A percentile compares a stretch with the other conserved stretches of the same genome.
These are phyloP conservation scores for Barnettozyma populi DNA, from an alignment of 805 yeast genomes.

Conservation along the genomic window DNA sequence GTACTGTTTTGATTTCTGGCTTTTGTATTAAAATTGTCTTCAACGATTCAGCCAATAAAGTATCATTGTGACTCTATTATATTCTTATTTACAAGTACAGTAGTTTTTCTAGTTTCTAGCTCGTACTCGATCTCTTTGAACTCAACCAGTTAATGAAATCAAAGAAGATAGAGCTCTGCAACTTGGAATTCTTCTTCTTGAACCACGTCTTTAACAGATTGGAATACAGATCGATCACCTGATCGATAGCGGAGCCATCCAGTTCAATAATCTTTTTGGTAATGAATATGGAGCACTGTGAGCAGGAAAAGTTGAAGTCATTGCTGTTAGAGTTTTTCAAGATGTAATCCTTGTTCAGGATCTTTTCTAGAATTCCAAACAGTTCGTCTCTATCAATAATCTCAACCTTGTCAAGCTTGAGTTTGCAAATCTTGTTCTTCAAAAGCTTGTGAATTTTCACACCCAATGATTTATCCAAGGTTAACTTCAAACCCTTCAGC, in stretches of 20 bases:
- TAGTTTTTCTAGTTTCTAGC: too few species aligned
- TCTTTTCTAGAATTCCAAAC: conserved; percentile 28
- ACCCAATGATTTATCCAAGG: conserved; percentile 66
- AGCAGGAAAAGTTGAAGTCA: conserved; percentile 36
- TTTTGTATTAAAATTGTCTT: conserved; percentile 1
- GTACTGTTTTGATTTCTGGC: not conserved
- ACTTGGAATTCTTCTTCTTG: conserved; percentile 36
- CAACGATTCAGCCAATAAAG: not conserved
- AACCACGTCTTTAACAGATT: conserved; percentile 60
- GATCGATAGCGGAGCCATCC: conserved; percentile 30
- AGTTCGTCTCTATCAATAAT: conserved; percentile 20
- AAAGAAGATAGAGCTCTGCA: conserved; percentile 54
- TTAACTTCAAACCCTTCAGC: conserved; percentile 53
- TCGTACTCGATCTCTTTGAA: conserved; percentile 31
- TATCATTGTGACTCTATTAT: not conserved
- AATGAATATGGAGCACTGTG: conserved; percentile 63
- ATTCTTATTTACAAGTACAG: not conserved
- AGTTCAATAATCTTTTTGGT: conserved; percentile 47
- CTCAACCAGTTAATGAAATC: conserved; percentile 79
- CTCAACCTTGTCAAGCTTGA: conserved; percentile 27
- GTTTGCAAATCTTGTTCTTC: conserved; percentile 53
- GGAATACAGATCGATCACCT: conserved; percentile 52
- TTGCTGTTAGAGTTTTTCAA: conserved; percentile 30
- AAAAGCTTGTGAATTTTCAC: conserved; percentile 70
- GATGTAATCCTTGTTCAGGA: conserved; percentile 37